phyloP scores from a whole-genome alignment of 2,329 filamentous ascomycete species.

The Didymellaceae sp. region DNA sequence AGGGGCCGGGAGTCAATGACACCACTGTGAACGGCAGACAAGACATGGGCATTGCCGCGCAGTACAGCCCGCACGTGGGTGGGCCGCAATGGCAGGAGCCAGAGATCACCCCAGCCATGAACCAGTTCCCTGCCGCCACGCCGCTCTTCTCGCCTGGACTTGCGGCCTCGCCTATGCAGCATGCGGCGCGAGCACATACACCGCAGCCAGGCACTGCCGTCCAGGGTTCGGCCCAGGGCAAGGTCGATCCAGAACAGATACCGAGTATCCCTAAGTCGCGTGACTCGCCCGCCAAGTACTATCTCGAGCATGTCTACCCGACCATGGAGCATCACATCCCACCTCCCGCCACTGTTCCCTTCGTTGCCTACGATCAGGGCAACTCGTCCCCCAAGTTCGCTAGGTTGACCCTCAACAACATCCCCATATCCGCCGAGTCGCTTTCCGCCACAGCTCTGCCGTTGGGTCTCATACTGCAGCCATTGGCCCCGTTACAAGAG shows the following conservation, averaged over 20 bases:
- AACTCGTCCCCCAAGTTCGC: conserved; percentile 96
- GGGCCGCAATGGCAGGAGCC: conserved; percentile 51
- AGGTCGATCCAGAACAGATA: conserved; percentile 89
- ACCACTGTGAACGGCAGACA: conserved; percentile 74
- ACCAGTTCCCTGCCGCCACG: conserved; percentile 68
- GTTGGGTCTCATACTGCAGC: conserved; percentile 86
- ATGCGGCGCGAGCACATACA: conserved; percentile 42
- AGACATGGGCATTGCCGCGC: conserved; percentile 61
- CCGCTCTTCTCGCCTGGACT: conserved; percentile 58
- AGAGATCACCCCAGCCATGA: conserved; percentile 55
- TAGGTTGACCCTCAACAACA: conserved; percentile 89
- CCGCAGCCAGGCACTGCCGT: conserved; percentile 47
- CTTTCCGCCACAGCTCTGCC: conserved; percentile 82
- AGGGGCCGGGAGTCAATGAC: conserved; percentile 69
- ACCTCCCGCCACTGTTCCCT: conserved; percentile 85
- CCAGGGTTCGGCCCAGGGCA: conserved; percentile 68
- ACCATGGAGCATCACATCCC: conserved; percentile 95
- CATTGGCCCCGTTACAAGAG: conserved; percentile 79
- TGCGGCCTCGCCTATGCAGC: conserved; percentile 45
- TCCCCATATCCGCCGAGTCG: conserved; percentile 82
- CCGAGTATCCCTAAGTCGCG: conserved; percentile 87
- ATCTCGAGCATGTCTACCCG: conserved; percentile 85
- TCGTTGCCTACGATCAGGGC: conserved; percentile 93
- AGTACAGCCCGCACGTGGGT: conserved; percentile 55
- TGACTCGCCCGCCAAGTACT: conserved; percentile 82